A percentile compares a stretch with the other conserved stretches of the same genome.
Evolutionary conservation across 73 alveolate species (phyloP).

Genomic region (Paramecium pentaurelia): DNA sequence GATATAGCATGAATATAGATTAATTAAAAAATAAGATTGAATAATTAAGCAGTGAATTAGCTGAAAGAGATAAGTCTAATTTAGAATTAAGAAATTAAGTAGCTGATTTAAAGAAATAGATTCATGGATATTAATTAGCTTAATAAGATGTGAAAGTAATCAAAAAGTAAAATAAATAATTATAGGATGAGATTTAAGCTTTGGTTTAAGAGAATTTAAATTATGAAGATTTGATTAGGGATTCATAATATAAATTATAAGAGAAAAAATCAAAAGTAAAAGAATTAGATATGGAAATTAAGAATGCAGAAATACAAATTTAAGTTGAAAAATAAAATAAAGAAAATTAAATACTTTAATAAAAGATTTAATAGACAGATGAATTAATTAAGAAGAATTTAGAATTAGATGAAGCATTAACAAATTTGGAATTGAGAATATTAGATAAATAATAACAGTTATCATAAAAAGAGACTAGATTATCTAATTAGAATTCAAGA

Average conservation of each 20-base stretch:
- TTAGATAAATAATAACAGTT: not conserved
- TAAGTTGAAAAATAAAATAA: not conserved
- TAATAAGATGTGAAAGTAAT: not conserved
- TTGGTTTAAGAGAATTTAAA: not conserved
- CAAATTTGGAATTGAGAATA: not conserved
- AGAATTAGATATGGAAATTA: not conserved
- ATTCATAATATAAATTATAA: not conserved
- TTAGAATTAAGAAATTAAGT: not conserved
- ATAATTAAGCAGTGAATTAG: not conserved
- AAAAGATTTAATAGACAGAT: not conserved
- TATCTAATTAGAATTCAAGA: not conserved
- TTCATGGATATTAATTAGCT: not conserved
- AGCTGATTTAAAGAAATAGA: not conserved
- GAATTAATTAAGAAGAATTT: not conserved
- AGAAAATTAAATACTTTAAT: not conserved
- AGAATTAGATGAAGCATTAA: not conserved
- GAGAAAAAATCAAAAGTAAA: not conserved
- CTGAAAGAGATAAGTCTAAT: not conserved
- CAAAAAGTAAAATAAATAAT: not conserved
- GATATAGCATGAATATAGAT: not conserved
- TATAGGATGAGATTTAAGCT: not conserved
- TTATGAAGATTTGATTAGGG: not conserved
- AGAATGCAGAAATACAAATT: not conserved
- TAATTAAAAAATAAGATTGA: not conserved
- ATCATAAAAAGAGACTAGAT: not conserved